Conservation (phyloP, 2,329 filamentous ascomycete genomes). For the Talaromyces albobiverticillius region DNA sequence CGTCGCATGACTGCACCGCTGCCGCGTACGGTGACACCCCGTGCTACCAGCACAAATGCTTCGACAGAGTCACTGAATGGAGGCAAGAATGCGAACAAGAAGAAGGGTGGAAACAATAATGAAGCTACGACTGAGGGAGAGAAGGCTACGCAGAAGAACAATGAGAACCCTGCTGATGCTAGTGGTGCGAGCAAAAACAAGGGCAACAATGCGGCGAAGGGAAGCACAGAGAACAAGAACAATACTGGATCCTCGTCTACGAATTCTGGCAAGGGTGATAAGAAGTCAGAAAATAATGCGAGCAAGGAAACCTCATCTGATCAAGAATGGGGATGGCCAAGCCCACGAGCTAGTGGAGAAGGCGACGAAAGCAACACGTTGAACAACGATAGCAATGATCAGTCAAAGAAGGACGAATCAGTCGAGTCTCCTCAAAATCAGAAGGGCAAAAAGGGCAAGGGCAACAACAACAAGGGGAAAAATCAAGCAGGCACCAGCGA, state of each 20-base stretch:
- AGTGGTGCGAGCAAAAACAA: not conserved
- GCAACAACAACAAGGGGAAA: not conserved
- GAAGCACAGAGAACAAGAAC: too few relatives aligned
- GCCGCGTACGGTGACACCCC: not conserved
- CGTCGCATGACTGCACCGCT: not conserved
- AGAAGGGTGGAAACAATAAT: not conserved
- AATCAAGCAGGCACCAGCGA: not conserved
- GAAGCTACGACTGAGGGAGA: too few relatives aligned
- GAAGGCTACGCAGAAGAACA: not conserved
- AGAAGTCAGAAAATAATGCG: not conserved
- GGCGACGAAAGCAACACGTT: not conserved
- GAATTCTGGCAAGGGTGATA: not conserved
- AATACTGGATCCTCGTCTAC: not conserved
- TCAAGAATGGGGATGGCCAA: not conserved
- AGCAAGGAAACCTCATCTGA: too few relatives aligned
- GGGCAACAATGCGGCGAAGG: not conserved
- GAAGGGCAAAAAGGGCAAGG: not conserved
- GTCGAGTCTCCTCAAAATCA: not conserved
- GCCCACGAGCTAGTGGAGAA: not conserved
- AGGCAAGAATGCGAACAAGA: not conserved
- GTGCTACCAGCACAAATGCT: not conserved
- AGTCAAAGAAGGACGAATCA: not conserved
- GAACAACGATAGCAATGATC: not conserved
- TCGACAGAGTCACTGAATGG: not conserved
- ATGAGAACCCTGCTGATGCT: not conserved